Evolutionary conservation across 1,139 yeast genomes (phyloP), one percentile per base, ranked within the genome.

Genomic region (Zhuliangozyma blackwelliae): DNA sequence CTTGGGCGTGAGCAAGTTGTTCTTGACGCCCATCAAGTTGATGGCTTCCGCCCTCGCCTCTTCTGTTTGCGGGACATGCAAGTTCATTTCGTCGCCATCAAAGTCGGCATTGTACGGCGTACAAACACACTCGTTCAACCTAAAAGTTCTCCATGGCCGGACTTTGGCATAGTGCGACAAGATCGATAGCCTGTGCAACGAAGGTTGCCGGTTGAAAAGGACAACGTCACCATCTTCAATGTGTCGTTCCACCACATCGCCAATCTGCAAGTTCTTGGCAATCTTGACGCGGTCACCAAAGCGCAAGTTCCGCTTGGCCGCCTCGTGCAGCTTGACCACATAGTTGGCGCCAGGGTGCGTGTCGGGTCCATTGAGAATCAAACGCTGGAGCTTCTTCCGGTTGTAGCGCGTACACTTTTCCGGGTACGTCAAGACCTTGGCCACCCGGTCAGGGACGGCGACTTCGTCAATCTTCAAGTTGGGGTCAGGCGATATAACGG

Each of bases 31-130:
- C 99, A 94, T 94, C 52, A 94, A 72, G 52, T 87, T 87, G 60
- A 92, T 88, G 12, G 98, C 98, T 63, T 94, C 98, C 0, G 98
- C 95, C 49, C 98, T 73, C 1, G 98, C 98, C 62, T 94, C 99
- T 62, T 94, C 98, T 0, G 98, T 92, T 64, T 94, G 99, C 2
- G 98, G 98, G 31, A 94, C 98, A 57, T 94, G 99, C 57, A 94
- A 72, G 61, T 94, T 94, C 99, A 94, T 94, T 64, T 94, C 99
- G 64, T 94, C 99, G 61, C 99, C 99, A 63, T 94, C 99, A 57
- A 94, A 94, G 76, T 94, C 99, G 30, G 99, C 99, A 61, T 94
- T 94, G 65, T 92, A 94, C 2, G 98, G 98, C 0, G 98, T 92
- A 70, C 99, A 94, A 11, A 92, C 98, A 83, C 99, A 94, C 63